Conservation (phyloP, 192 early-diverging fungal genomes). For the Mortierella alpina region DNA sequence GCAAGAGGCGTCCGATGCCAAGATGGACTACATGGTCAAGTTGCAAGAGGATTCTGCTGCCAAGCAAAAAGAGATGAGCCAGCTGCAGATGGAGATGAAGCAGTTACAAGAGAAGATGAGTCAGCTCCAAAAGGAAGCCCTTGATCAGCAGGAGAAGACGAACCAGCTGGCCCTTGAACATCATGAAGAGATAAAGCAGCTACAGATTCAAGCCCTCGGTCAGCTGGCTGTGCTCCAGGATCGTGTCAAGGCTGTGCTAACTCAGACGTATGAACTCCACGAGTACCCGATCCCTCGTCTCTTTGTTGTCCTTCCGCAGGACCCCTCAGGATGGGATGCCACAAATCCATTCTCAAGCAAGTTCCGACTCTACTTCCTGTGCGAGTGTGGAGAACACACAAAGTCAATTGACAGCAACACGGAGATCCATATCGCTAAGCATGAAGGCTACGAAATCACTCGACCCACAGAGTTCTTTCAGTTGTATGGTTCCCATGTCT, state of each 20-base stretch:
- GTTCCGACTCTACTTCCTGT: too few species aligned
- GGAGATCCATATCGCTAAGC: constrained; percentile 27
- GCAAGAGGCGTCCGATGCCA: too few species aligned
- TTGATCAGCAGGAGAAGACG: too few species aligned
- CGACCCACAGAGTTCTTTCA: constrained; percentile 30
- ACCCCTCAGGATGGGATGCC: too few species aligned
- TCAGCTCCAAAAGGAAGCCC: too few species aligned
- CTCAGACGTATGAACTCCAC: constrained; percentile 22
- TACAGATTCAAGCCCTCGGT: neutral
- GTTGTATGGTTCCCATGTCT: constrained; percentile 10
- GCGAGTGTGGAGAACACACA: constrained; percentile 30
- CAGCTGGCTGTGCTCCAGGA: constrained; percentile 1
- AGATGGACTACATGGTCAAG: neutral
- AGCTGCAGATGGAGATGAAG: neutral
- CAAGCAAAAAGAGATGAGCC: constrained; percentile 6
- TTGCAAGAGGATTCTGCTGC: neutral
- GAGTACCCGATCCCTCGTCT: too few species aligned
- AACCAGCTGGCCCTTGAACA: too few species aligned
- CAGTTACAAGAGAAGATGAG: constrained; percentile 11
- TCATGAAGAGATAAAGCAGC: too few species aligned
- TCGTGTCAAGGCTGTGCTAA: constrained; percentile 11
- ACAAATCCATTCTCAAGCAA: too few species aligned
- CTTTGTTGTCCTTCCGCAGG: too few species aligned
- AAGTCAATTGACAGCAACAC: constrained; percentile 7
- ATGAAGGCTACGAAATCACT: constrained; percentile 21